Evolutionary conservation across 768 basidiomycete genomes (phyloP).

Genomic region (Botryobasidium botryosum): DNA sequence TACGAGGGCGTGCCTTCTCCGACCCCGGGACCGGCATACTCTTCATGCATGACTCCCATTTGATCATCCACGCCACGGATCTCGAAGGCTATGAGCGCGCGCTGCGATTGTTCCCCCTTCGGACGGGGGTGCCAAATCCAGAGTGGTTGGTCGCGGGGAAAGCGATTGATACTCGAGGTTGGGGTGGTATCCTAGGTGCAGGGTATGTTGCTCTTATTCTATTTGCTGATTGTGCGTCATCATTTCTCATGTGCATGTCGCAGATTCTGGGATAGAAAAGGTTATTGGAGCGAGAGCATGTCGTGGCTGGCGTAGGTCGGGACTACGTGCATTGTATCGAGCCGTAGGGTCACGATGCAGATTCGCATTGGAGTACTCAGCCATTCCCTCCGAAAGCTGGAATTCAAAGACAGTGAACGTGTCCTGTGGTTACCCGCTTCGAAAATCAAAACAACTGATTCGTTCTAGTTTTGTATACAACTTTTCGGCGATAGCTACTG

Average conservation of each 20-base stretch:
- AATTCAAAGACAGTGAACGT: too few relatives aligned
- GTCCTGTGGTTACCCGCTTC: too few relatives aligned
- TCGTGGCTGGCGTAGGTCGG: constrained; percentile 7
- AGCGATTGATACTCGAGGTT: constrained; percentile 1
- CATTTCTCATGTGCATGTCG: not conserved
- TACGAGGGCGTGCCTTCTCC: not conserved
- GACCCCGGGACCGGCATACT: not conserved
- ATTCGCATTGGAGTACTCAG: too few relatives aligned
- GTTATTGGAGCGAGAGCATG: constrained; percentile 2
- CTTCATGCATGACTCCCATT: constrained; percentile 7
- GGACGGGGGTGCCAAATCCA: constrained; percentile 7
- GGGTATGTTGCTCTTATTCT: not conserved
- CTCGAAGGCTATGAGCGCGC: constrained; percentile 3
- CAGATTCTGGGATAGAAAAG: constrained; percentile 8
- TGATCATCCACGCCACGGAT: constrained; percentile 7
- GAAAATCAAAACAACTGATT: too few relatives aligned
- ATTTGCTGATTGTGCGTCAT: not conserved
- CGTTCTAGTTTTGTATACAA: too few relatives aligned
- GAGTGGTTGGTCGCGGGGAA: constrained; percentile 7
- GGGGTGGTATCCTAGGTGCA: constrained; percentile 9
- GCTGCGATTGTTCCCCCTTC: constrained; percentile 6
- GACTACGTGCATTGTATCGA: too few relatives aligned
- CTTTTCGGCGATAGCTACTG: too few relatives aligned
- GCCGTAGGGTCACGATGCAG: too few relatives aligned
- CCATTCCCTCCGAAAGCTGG: too few relatives aligned